Evolutionary conservation across 352 stramenopile genomes (phyloP).

Genomic region (Thraustochytrium sp.): DNA sequence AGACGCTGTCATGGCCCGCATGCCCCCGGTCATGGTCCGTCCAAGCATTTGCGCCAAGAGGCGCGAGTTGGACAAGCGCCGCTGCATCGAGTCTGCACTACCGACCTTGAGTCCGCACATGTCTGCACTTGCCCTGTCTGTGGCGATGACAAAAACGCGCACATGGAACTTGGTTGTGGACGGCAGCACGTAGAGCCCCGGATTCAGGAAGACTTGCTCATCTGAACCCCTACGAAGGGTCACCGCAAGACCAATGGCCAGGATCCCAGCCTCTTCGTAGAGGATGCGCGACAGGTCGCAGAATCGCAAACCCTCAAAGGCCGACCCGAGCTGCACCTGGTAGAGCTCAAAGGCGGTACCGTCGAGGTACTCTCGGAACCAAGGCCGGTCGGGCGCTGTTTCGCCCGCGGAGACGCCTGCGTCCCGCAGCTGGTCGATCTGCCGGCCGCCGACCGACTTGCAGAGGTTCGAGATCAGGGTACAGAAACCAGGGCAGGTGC

Average conservation of each 20-base stretch:
- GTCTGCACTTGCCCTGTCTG: not conserved
- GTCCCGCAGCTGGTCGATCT: not conserved
- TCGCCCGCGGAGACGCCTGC: not conserved
- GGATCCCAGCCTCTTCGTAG: constrained; percentile 5
- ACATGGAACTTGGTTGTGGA: not conserved
- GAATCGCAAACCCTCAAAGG: not conserved
- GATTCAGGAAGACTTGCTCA: constrained; percentile 2
- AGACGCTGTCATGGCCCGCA: too few relatives aligned
- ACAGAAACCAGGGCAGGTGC: not conserved
- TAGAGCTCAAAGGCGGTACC: constrained; percentile 16
- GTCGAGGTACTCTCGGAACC: not conserved
- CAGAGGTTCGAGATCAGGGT: not conserved
- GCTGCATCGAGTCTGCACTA: too few relatives aligned
- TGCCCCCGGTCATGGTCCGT: too few relatives aligned
- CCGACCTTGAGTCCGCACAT: too few relatives aligned
- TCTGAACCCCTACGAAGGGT: not conserved
- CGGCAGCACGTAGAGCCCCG: not conserved
- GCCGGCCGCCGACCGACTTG: not conserved
- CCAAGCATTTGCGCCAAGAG: too few relatives aligned
- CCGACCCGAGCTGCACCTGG: not conserved
- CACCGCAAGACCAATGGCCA: not conserved
- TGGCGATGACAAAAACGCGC: not conserved
- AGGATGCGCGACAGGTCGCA: not conserved
- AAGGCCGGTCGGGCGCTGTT: not conserved
- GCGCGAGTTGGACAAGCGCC: too few relatives aligned